These are phyloP conservation scores for Oryza punctata DNA, from an alignment of 176 grass and related monocot species.

Conservation along the genomic window DNA sequence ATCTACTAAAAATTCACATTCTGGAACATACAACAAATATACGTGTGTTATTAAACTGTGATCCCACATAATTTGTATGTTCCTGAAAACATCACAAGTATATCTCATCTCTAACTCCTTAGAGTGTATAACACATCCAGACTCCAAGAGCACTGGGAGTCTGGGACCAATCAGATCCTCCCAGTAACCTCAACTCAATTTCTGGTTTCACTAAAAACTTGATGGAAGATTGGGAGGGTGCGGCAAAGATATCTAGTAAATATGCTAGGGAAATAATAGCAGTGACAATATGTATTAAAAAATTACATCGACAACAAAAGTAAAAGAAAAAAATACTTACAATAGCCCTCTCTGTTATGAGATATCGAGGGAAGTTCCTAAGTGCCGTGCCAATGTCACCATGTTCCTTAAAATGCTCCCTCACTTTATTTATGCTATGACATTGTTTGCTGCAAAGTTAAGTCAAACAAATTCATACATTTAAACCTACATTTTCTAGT, in stretches of 20 bases:
- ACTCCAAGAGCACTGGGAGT: background rate
- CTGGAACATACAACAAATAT: conserved; percentile 6
- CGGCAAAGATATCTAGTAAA: conserved; percentile 16
- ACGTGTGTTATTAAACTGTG: background rate
- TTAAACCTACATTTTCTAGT: conserved; percentile 29
- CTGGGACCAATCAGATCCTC: conserved; percentile 16
- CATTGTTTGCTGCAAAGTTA: conserved; percentile 57
- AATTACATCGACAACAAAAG: background rate
- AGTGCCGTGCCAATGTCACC: conserved; percentile 65
- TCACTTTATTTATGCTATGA: conserved; percentile 59
- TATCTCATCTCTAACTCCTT: background rate
- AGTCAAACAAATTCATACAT: conserved; percentile 32
- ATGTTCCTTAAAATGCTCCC: conserved; percentile 70
- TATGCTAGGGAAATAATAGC: conserved; percentile 3
- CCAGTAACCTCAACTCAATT: background rate
- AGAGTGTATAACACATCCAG: background rate
- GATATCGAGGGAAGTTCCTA: conserved; percentile 66
- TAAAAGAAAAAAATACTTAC: conserved; percentile 56
- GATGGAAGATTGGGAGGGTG: background rate
- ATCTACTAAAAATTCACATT: conserved; percentile 24
- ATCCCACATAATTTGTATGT: background rate
- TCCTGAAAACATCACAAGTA: background rate
- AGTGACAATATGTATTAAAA: background rate
- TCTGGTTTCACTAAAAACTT: background rate
- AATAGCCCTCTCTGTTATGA: conserved; percentile 81